Percentiles rank a stretch among this genome's conserved stretches.
phyloP scores from a whole-genome alignment of 371 early-diverging fungal species.

The Dichotomocladium elegans region DNA sequence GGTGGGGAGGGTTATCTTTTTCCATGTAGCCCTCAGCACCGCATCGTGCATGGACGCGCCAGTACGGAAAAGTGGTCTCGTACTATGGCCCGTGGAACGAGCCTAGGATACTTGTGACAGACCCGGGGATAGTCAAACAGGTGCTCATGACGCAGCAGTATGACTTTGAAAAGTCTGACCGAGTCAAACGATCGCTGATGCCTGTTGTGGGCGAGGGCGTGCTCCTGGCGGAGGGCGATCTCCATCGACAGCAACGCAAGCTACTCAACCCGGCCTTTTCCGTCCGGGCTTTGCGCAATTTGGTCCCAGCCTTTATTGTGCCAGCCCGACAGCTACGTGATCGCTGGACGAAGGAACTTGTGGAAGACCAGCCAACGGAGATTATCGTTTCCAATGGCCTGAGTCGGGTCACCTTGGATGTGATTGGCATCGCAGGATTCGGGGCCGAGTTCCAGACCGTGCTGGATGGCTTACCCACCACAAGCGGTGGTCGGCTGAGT shows the following conservation, averaged over 20 bases:
- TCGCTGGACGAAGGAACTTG: conserved; percentile 2
- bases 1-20: neutral
- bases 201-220: conserved; percentile 38
- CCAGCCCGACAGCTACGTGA: conserved; percentile 18
- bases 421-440: conserved; percentile 49
- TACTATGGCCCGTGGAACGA: conserved; percentile 50
- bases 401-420: conserved; percentile 36
- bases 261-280: conserved; percentile 67
- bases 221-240: conserved; percentile 17
- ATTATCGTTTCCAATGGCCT: conserved; percentile 33
- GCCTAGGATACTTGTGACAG: conserved; percentile 43
- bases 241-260: conserved; percentile 62
- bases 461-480: conserved; percentile 5
- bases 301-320: conserved; percentile 42
- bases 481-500: conserved; percentile 32
- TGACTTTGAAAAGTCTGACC: conserved; percentile 45
- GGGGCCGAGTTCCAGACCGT: conserved; percentile 42
- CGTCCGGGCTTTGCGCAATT: conserved; percentile 39
- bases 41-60: conserved; percentile 44
- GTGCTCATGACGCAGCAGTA: conserved; percentile 48
- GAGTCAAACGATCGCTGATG: conserved; percentile 21
- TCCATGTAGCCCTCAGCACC: conserved; percentile 32
- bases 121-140: conserved; percentile 46
- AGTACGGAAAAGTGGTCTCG: conserved; percentile 49
- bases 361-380: neutral